Evolutionary conservation across 2,329 filamentous ascomycete genomes (phyloP), one percentile per base, ranked within the genome.

Genomic region (Cytospora leucostoma): DNA sequence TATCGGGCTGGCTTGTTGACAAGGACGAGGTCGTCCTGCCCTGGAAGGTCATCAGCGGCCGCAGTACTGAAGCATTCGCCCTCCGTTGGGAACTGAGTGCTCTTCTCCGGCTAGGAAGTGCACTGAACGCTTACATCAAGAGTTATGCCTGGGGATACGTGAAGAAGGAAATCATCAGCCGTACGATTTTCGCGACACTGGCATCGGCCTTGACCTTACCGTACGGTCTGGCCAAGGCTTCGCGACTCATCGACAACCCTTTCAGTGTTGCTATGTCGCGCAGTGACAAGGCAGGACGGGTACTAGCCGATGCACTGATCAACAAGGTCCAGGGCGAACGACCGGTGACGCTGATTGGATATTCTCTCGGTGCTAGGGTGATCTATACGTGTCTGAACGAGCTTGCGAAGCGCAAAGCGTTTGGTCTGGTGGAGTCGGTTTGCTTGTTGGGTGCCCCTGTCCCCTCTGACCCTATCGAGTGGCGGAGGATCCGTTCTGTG

Each of bases 301-400:
- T 95, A 2, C 84, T 96, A 2, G 92, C 92, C 4, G 92, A 96
- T 72, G 91, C 91, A 0, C 78, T 96, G 53, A 89, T 93, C 69
- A 93, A 92, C 74, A 89, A 86, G 63, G 89, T 91, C 0, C 92
- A 95, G 71, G 92, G 92, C 49, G 90, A 95, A 73, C 82, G 92
- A 12, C 89, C 91, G 0, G 89, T 96, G 1, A 93, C 88, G 0
- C 77, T 96, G 1, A 82, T 96, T 21, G 92, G 92, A 1, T 96
- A 93, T 74, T 93, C 91, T 1, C 80, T 96, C 2, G 92, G 92
- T 7, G 91, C 92, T 4, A 83, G 91, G 35, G 86, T 95, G 17
- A 93, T 97, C 55, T 96, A 90, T 74, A 86, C 88, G 1, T 97
- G 93, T 69, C 81, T 97, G 1, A 86, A 88, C 70, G 86, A 82